Evolutionary conservation across 2,329 filamentous ascomycete species (phyloP).

Genomic region (Macrophomina tecta): DNA sequence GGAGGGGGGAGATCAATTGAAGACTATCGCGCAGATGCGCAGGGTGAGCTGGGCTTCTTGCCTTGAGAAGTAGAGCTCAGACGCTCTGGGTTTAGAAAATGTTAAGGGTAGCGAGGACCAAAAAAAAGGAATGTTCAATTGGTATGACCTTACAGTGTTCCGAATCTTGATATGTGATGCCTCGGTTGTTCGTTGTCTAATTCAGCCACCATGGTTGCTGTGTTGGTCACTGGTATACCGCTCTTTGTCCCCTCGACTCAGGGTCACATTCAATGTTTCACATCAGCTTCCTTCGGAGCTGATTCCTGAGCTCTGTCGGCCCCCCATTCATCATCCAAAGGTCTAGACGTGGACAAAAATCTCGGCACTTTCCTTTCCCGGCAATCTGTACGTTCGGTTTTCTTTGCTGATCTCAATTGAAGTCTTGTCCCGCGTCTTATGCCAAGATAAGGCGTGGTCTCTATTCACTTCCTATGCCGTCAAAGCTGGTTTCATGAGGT

Average conservation of each 20-base stretch:
- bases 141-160: background rate
- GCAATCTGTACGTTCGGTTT: too few relatives aligned
- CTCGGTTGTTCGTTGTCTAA: background rate
- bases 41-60: constrained; percentile 22
- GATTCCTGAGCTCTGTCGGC: too few relatives aligned
- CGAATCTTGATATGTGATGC: background rate
- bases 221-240: background rate
- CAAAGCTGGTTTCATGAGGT: too few relatives aligned
- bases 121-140: constrained; percentile 5
- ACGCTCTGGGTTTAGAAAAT: constrained; percentile 9
- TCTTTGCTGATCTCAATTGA: background rate
- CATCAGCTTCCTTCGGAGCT: background rate
- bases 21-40: constrained; percentile 19
- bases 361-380: background rate
- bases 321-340: too few relatives aligned
- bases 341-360: background rate
- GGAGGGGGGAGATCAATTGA: background rate
- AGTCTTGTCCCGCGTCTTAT: too few relatives aligned
- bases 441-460: background rate
- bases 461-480: too few relatives aligned
- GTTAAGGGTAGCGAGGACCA: background rate
- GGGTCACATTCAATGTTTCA: background rate
- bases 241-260: background rate
- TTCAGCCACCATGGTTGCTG: background rate
- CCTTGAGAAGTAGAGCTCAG: constrained; percentile 16